Conservation (phyloP, 2,329 filamentous ascomycete genomes). For the Sporothrix sp. region DNA sequence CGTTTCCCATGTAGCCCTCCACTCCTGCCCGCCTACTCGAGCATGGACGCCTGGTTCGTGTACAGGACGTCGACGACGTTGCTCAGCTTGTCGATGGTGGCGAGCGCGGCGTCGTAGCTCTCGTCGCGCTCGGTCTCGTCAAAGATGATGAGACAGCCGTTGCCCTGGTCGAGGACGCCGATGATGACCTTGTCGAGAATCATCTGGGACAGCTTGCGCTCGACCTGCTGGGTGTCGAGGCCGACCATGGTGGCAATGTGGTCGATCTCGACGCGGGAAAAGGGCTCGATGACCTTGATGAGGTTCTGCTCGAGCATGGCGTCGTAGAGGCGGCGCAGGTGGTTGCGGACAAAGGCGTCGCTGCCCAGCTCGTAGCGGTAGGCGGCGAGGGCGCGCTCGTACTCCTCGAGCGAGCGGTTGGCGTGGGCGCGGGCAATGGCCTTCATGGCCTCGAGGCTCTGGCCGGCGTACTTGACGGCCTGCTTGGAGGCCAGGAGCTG, state of each 20-base stretch:
- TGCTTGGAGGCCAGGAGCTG: conserved; percentile 92
- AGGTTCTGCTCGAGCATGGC: conserved; percentile 99
- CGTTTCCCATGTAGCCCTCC: too few relatives aligned
- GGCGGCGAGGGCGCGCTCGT: conserved; percentile 80
- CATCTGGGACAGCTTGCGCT: conserved; percentile 98
- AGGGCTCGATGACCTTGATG: conserved; percentile 99
- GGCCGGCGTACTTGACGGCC: conserved; percentile 89
- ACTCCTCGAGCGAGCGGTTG: conserved; percentile 92
- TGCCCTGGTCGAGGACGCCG: conserved; percentile 91
- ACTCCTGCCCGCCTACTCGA: conserved; percentile 52
- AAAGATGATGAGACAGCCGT: conserved; percentile 94
- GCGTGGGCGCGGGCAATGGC: conserved; percentile 91
- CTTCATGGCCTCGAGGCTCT: conserved; percentile 98
- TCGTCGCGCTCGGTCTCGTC: conserved; percentile 91
- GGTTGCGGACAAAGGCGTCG: conserved; percentile 93
- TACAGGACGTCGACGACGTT: conserved; percentile 96
- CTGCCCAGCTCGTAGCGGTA: conserved; percentile 91
- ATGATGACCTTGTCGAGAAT: conserved; percentile 99
- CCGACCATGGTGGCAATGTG: conserved; percentile 98
- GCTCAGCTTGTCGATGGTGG: conserved; percentile 94
- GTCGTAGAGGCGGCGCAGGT: conserved; percentile 91
- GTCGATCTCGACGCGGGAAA: conserved; percentile 90
- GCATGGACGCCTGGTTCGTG: conserved; percentile 89
- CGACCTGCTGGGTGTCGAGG: conserved; percentile 89
- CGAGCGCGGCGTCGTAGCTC: conserved; percentile 85